Percentiles rank a stretch among this genome's conserved stretches.
Evolutionary conservation across 2,329 filamentous ascomycete genomes (phyloP).

Genomic region (Cladorrhinum sp.): DNA sequence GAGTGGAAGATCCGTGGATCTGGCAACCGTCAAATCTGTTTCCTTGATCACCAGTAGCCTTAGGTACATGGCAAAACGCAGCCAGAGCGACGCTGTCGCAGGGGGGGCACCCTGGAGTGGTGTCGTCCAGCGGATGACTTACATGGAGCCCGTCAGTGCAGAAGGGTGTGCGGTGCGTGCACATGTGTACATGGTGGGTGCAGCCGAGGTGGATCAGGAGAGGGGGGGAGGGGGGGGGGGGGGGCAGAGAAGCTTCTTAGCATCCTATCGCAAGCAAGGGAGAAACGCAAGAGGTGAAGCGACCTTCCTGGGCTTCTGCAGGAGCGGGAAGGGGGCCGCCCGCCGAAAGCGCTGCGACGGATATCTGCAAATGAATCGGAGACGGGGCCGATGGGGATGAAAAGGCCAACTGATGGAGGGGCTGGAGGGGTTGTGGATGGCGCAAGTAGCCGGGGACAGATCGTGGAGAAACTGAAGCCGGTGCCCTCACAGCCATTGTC

Average conservation of each 20-base stretch:
- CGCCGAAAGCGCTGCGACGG: conserved; percentile 15
- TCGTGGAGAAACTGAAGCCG: conserved; percentile 22
- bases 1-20: conserved; percentile 17
- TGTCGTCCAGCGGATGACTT: conserved; percentile 28
- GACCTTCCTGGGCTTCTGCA: conserved; percentile 32
- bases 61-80: conserved; percentile 3
- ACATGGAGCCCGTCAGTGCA: conserved; percentile 24
- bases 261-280: conserved; percentile 3
- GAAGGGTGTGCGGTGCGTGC: conserved; percentile 10
- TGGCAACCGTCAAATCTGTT: conserved; percentile 5
- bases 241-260: not conserved
- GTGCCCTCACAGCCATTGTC: conserved; percentile 3
- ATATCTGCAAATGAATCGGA: conserved; percentile 19
- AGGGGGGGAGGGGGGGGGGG: too few species aligned
- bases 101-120: conserved; percentile 10
- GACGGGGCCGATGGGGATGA: conserved; percentile 4
- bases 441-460: conserved; percentile 8
- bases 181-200: not conserved
- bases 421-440: not conserved
- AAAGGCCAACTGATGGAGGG: conserved; percentile 1
- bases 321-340: conserved; percentile 38
- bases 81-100: conserved; percentile 9
- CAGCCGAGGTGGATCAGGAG: not conserved
- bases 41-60: conserved; percentile 1
- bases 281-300: conserved; percentile 5